Evolutionary conservation across 1,284 basidiomycete genomes (phyloP), one percentile per base, ranked within the genome.

Genomic region (Gymnopus androsaceus): DNA sequence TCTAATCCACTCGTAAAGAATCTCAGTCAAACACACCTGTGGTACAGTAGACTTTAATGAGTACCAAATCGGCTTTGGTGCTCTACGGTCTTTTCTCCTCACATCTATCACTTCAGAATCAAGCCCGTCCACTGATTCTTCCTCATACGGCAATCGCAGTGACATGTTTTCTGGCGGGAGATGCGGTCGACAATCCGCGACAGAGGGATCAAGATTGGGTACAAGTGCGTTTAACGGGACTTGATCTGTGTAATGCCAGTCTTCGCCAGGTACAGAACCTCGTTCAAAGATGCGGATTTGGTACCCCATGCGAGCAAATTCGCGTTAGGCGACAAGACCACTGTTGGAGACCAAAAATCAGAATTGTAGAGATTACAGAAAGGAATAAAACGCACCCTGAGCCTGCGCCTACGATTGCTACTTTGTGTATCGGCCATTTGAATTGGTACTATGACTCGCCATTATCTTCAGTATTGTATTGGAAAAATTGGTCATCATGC

Each of bases 271-370:
- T 1, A 64, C 48, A n/a, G 64, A 51, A 55, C 80, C 77, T n/a
- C 77, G 71, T 58, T 81, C 78, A 54, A 75, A 80, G 5, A 79
- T 55, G 17, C 69, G 69, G 21, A 79, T 75, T 3, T 72, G 63
- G 48, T 74, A 73, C 0, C 74, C 75, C 3, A 67, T 67, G 31
- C 64, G 58, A 12, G 59, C 57, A 36, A 75, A 61, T 56, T 74
- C 71, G 3, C 72, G 70, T 51, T 74, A 72, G 15, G 68, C 64
- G 8, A 73, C 65, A 7, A 76, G 59, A 3, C 73, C 73, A 28
- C 74, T 46, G 27, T 74, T n/a, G n/a, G n/a, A n/a, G n/a, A 56
- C 15, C 19, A 34, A 36, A 11, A 40, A 37, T 21, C 17, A 30
- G 38, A n/a, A 27, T n/a, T 33, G 31, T 2, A 11, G 33, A 15